Base-by-base conservation (phyloP, 192 early-diverging fungal genomes). In the Backusella circina region DNA sequence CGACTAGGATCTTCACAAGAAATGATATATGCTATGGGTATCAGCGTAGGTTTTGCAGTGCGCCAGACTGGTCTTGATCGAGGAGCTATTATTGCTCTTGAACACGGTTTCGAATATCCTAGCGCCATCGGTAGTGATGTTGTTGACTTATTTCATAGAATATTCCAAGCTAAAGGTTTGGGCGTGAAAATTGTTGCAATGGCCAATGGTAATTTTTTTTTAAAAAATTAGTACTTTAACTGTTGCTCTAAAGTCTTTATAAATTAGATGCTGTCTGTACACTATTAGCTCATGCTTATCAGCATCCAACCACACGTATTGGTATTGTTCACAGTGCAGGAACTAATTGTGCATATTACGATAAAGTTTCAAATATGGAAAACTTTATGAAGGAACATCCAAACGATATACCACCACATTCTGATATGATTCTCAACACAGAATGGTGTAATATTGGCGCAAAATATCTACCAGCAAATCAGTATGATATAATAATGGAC, bases 401-500 rank as follows among this genome's bases (percentile, higher is more conserved):
- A 36, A n/a, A 70, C 23, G 44, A 77, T n/a, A 10, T 68, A 33
- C 71, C 21, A 21, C 39, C 51, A 16, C 84, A 84, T 33, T 81
- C 81, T 26, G 91, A 93, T 61, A 96, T 96, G 93, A 88, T 95
- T 76, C 89, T 98, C 84, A 98, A 97, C 80, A 95, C 90, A 65
- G 96, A 98, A 78, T 98, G 96, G 96, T 94, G 96, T 72, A 94
- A 92, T 51, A 96, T 93, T 82, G 90, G 92, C 77, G 83, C 85
- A 51, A 78, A 81, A 44, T 86, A 93, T 33, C 86, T 98, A 21
- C 95, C 95, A 54, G 81, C 91, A 76, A 94, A 93, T 30, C 82
- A 83, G 77, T 95, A 90, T 84, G 96, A 98, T 84, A 86, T 87
- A 73, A 85, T 87, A 61, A 84, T 96, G 39, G 95, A 97, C 83